phyloP scores from a whole-genome alignment of 176 grass and related monocot genomes.

The Chrysopogon serrulatus region DNA sequence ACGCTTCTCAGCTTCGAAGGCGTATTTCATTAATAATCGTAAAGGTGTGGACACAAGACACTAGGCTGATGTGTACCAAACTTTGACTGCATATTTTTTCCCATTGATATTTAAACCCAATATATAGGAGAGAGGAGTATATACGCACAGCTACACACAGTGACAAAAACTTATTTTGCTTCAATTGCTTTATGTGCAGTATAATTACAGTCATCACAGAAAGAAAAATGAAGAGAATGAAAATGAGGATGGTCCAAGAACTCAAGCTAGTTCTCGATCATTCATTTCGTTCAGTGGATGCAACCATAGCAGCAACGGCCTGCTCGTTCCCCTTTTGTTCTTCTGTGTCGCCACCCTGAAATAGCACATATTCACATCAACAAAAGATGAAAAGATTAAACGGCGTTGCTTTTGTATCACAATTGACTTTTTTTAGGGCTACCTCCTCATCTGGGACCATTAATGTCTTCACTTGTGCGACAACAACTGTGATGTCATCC shows the following conservation, averaged over 20 bases:
- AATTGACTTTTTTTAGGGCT: not conserved
- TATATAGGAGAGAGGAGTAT: too few species aligned
- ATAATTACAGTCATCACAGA: not conserved
- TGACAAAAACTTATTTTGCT: not conserved
- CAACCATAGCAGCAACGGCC: not conserved
- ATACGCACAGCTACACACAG: not conserved
- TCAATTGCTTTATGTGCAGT: not conserved
- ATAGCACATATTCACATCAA: not conserved
- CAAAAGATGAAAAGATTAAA: not conserved
- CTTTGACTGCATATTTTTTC: not conserved
- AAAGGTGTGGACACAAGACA: not conserved
- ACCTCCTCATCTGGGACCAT: conserved; percentile 36
- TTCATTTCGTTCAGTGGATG: not conserved
- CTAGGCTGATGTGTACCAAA: not conserved
- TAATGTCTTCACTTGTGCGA: conserved; percentile 51
- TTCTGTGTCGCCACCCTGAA: not conserved
- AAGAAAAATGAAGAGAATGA: not conserved
- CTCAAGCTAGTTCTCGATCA: not conserved
- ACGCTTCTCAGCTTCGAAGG: not conserved
- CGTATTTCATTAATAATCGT: not conserved
- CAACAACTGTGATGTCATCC: conserved; percentile 90
- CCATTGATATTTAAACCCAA: not conserved
- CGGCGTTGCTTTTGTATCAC: not conserved
- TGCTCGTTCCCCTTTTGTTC: not conserved
- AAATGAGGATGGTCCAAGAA: not conserved